A percentile compares a stretch with the other conserved stretches of the same genome.
These are phyloP conservation scores for Nadsonia starkeyi-henricii DNA, from an alignment of 1,139 yeast species.

Conservation along the genomic window DNA sequence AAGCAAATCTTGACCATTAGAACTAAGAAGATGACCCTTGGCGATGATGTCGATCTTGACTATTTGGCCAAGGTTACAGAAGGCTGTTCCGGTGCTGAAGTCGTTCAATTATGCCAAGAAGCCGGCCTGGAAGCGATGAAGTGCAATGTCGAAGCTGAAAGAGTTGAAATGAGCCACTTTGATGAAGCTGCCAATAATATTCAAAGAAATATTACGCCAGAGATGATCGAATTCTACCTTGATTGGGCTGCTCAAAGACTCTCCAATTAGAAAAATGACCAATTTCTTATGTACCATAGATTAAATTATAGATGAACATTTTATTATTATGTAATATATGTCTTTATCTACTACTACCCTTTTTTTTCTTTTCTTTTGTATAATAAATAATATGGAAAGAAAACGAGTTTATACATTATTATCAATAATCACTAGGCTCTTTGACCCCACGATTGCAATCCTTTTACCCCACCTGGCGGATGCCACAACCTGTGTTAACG, in stretches of 20 bases:
- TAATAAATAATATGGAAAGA: too few relatives aligned
- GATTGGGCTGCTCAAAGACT: slow-evolving; percentile 4
- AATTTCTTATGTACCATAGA: background rate
- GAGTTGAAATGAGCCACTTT: slow-evolving; percentile 53
- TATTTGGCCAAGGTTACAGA: slow-evolving; percentile 51
- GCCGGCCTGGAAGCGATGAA: slow-evolving; percentile 88
- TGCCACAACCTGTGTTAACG: too few relatives aligned
- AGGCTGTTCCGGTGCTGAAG: slow-evolving; percentile 96
- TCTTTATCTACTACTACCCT: too few relatives aligned
- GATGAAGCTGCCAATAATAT: slow-evolving; percentile 52
- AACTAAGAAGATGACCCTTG: slow-evolving; percentile 39
- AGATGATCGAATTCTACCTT: slow-evolving; percentile 63
- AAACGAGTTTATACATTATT: too few relatives aligned
- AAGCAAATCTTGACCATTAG: slow-evolving; percentile 59
- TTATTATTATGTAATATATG: too few relatives aligned
- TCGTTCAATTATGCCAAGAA: slow-evolving; percentile 81
- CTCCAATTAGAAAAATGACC: background rate
- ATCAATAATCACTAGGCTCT: too few relatives aligned
- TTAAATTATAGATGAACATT: background rate
- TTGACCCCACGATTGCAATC: too few relatives aligned
- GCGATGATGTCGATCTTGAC: slow-evolving; percentile 31
- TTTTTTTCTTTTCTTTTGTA: too few relatives aligned
- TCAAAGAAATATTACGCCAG: slow-evolving; percentile 65
- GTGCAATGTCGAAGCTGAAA: slow-evolving; percentile 45
- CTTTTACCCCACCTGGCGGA: too few relatives aligned